Evolutionary conservation across 2,329 filamentous ascomycete genomes (phyloP).

Genomic region (Alternaria sp.): DNA sequence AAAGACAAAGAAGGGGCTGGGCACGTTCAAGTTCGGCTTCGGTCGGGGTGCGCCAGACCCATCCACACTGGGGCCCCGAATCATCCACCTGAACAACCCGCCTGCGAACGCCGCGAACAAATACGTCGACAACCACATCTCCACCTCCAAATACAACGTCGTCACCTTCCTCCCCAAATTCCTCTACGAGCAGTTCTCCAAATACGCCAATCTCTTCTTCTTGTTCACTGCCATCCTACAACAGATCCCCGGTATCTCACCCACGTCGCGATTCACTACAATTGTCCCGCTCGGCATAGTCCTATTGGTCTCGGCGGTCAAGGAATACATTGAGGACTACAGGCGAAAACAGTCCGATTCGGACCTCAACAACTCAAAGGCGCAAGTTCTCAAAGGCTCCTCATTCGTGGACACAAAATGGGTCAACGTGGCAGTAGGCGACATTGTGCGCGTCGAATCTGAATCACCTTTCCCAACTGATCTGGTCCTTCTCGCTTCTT

Average conservation of each 20-base stretch:
- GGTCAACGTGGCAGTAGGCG: conserved; percentile 91
- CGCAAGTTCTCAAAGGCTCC: conserved; percentile 81
- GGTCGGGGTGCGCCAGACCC: conserved; percentile 84
- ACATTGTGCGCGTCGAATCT: conserved; percentile 90
- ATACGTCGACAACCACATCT: conserved; percentile 95
- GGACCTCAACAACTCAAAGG: conserved; percentile 84
- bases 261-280: conserved; percentile 94
- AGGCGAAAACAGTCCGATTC: conserved; percentile 86
- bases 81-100: conserved; percentile 96
- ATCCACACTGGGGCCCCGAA: conserved; percentile 85
- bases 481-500: conserved; percentile 88
- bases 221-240: conserved; percentile 93
- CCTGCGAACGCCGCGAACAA: conserved; percentile 88
- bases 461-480: conserved; percentile 96
- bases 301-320: conserved; percentile 90
- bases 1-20: conserved; percentile 50
- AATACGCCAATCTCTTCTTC: conserved; percentile 99
- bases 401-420: conserved; percentile 87
- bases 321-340: conserved; percentile 93
- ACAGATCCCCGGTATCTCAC: conserved; percentile 93
- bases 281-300: conserved; percentile 93
- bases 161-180: conserved; percentile 96
- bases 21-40: conserved; percentile 92
- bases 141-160: conserved; percentile 95
- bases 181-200: conserved; percentile 96